Evolutionary conservation across 495 filamentous ascomycete species (phyloP).

Genomic region (Paragyromitra xinjiangensis): DNA sequence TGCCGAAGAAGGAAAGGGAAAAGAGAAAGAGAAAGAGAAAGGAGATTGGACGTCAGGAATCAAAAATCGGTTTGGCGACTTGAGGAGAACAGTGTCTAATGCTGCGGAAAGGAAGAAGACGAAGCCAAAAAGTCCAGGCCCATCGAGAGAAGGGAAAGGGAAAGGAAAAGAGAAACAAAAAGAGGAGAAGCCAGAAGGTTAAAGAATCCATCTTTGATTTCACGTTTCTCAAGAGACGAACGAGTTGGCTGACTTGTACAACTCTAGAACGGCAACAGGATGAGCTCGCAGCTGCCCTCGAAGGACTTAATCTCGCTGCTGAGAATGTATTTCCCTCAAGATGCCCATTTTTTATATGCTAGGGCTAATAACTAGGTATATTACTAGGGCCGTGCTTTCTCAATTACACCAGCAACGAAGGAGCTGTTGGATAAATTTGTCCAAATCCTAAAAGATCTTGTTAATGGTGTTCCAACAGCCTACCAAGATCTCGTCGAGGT

Average conservation of each 20-base stretch:
- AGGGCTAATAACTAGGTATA: slow-evolving; percentile 44
- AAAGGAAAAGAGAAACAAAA: slow-evolving; percentile 54
- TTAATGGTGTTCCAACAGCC: slow-evolving; percentile 89
- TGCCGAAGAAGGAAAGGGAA: slow-evolving; percentile 46
- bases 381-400: slow-evolving; percentile 78
- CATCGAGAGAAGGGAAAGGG: slow-evolving; percentile 35
- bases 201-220: background rate
- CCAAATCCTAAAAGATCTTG: slow-evolving; percentile 86
- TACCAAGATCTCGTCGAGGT: slow-evolving; percentile 79
- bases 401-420: slow-evolving; percentile 80
- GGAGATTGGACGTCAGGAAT: slow-evolving; percentile 60
- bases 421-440: slow-evolving; percentile 84
- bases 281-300: slow-evolving; percentile 79
- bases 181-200: slow-evolving; percentile 59
- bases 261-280: slow-evolving; percentile 69
- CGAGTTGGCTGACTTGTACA: slow-evolving; percentile 59
- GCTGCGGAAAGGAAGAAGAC: slow-evolving; percentile 43
- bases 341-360: background rate
- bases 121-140: slow-evolving; percentile 27
- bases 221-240: slow-evolving; percentile 53
- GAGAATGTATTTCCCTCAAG: slow-evolving; percentile 46
- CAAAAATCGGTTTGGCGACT: slow-evolving; percentile 60
- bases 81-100: slow-evolving; percentile 45
- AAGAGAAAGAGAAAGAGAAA: slow-evolving; percentile 51
- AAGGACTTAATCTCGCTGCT: slow-evolving; percentile 79